Evolutionary conservation across 306 rosid species (phyloP), one percentile per base, ranked within the genome.

Genomic region (Glycine soja): DNA sequence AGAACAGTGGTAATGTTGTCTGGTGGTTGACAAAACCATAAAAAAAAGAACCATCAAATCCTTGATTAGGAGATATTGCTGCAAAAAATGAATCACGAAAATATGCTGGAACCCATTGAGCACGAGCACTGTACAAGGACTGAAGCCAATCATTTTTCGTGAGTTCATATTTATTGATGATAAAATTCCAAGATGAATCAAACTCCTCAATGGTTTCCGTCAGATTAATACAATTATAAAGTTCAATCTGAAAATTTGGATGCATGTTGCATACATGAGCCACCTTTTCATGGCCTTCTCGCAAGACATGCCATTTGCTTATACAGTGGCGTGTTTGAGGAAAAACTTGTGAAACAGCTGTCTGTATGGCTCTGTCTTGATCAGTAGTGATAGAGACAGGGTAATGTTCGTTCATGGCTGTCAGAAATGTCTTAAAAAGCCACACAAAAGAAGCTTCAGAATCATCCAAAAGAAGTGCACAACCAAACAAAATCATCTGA

Each of bases 171-270:
- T 90, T 94, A 76, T 89, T 92, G 47, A 94, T 85, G 81, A 94
- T 85, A 77, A 86, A 88, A 85, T 80, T 88, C 97, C 97, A 94
- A 57, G 96, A 87, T 77, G 89, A 89, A 70, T 92, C 98, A 86
- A 94, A 94, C 88, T 94, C 98, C 85, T 94, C 98, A 40, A 87
- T 85, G 40, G 97, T 94, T 86, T 94, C 96, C 51, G 97, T 92
- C 87, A 94, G 82, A 77, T 92, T 94, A 88, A 94, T 94, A 83
- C 98, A 94, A 82, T 90, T 90, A 85, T 89, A 92, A 63, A 92
- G 94, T 80, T 94, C 98, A 75, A 75, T 79, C 80, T 92, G 96
- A 86, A 94, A 92, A 86, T 84, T 86, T 47, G 97, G 99, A 89
- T 95, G 89, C 77, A 83, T 76, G 63, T 75, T 92, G 83, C 98